Evolutionary conservation across 305 asterid species (phyloP), one percentile per base, ranked within the genome.

Genomic region (Andrographis paniculata): DNA sequence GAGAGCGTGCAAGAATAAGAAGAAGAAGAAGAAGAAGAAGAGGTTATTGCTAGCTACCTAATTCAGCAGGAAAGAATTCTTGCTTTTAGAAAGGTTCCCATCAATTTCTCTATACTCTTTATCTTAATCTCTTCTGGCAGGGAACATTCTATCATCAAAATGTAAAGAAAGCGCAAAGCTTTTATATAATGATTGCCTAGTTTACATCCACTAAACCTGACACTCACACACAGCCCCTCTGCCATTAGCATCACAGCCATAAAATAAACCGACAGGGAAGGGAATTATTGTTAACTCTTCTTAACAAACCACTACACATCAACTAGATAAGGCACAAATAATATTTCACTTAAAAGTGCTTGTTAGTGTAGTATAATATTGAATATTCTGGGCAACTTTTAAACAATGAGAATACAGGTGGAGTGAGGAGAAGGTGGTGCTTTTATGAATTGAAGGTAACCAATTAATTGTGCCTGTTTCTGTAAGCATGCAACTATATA

Each of bases 401-500:
- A 24, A 24, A 43, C 24, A 45, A 37, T 33, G 36, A 21, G 33
- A 20, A 20, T 24, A 45, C 14, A 45, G 6, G 36, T 45, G 50
- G 33, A 15, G 12, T 36, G 24, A 53, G 50, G 42, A 41, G 35
- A 20, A 9, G 39, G 53, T 58, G 69, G 55, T 14, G 55, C 0
- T 41, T 18, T 55, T 40, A 65, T 54, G 17, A 60, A 50, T 60
- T 57, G 23, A 48, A 20, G 23, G 20, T 54, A 37, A 53, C 21
- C 14, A 3, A n/a, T n/a, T n/a, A n/a, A n/a, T n/a, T 36, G 56
- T 33, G 65, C 19, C 50, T 59, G 8, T 57, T 70, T 47, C 45
- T 20, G 33, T 23, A 40, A 50, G 1, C 33, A 42, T 58, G 28
- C 62, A 76, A 61, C 75, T 76, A 73, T 73, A 76, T 61, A 69